Evolutionary conservation across 2,329 filamentous ascomycete genomes (phyloP), one percentile per base, ranked within the genome.

Genomic region (Botrytis squamosa): DNA sequence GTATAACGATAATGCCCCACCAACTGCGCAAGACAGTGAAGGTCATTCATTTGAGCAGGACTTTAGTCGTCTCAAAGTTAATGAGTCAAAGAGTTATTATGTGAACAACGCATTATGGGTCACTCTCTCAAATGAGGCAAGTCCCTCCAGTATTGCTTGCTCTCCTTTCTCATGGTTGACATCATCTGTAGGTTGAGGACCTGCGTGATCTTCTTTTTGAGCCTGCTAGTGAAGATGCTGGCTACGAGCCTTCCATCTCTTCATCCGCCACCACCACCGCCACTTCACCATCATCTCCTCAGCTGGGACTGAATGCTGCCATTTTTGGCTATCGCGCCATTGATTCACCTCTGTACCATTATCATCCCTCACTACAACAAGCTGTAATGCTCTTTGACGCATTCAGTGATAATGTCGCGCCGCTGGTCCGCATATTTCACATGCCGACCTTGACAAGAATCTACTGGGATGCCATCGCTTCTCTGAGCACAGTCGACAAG

Each of bases 41-140:
- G 57, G 57, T 36, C 57, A 62, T 62, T 62, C 29, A 62, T 62
- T 62, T 62, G 57, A 62, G 57, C 57, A 62, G n/a, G 57, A 62
- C 10, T 62, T 36, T 62, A 62, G 57, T 33, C 57, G 57, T 62
- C 57, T 62, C n/a, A 62, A 62, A 62, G 57, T 62, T 62, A 62
- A 36, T 62, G 57, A 62, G 57, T 62, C 57, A 62, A 62, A 62
- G 57, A 62, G 57, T 62, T 62, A 62, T 62, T 62, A 62, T 62
- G 57, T 62, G 57, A 62, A 62, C 57, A 62, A 62, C 57, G 57
- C 57, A 62, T 62, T 62, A 62, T 62, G 57, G 57, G 57, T 62
- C 57, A 62, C 57, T 62, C 57, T 62, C 57, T 62, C 57, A 62
- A 62, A 62, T 62, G 57, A 62, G n/a, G 57, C 57, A 62, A 62